Conservation (phyloP, 352 stramenopile species). For the Nothophytophthora sp. region DNA sequence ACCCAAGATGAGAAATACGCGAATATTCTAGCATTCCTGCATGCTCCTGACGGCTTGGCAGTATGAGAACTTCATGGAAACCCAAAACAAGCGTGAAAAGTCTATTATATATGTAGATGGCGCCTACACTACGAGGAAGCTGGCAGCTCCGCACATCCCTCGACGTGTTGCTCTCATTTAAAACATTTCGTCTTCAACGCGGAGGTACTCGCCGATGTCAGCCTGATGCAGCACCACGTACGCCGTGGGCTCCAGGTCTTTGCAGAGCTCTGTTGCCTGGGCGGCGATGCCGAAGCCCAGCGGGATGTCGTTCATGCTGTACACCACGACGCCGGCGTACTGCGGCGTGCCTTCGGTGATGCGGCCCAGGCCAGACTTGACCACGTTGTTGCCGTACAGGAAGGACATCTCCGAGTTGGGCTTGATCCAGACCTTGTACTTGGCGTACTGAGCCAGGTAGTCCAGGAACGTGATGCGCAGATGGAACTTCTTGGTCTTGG, state of each 20-base stretch:
- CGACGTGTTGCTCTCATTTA: conserved; percentile 47
- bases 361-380: conserved; percentile 96
- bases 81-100: conserved; percentile 38
- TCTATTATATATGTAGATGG: conserved; percentile 61
- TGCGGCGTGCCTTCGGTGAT: conserved; percentile 98
- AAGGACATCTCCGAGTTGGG: conserved; percentile 99
- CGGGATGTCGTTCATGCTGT: conserved; percentile 98
- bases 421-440: conserved; percentile 99
- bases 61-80: conserved; percentile 3
- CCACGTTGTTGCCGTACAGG: conserved; percentile 99
- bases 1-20: no score
- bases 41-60: conserved; percentile 10
- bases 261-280: conserved; percentile 95
- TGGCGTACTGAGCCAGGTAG: conserved; percentile 98
- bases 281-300: conserved; percentile 98
- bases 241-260: conserved; percentile 95
- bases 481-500: conserved; percentile 98
- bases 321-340: conserved; percentile 98
- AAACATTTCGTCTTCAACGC: conserved; percentile 98
- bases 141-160: conserved; percentile 1
- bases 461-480: conserved; percentile 99
- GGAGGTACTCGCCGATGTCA: conserved; percentile 99
- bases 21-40: no score
- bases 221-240: conserved; percentile 99
- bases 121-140: conserved; percentile 7